A percentile compares a stretch with the other conserved stretches of the same genome.
phyloP scores from a whole-genome alignment of 1,284 basidiomycete genomes.

The Singerocomus rubriflavus region DNA sequence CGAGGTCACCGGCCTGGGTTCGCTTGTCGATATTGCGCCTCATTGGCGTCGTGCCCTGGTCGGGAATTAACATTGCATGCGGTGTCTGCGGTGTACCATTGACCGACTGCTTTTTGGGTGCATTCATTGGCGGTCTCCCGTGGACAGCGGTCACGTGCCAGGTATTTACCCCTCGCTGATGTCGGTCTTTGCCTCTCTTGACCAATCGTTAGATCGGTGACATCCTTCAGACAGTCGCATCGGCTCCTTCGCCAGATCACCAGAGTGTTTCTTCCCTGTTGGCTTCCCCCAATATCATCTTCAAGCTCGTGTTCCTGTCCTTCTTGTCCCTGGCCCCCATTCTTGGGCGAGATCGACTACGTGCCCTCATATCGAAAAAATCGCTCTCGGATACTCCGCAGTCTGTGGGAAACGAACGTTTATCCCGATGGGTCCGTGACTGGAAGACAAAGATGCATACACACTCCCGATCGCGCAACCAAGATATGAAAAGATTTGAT shows the following conservation, averaged over 20 bases:
- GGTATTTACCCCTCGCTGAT: conserved; percentile 38
- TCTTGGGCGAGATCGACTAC: conserved; percentile 61
- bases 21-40: conserved; percentile 81
- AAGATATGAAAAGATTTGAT: conserved; percentile 40
- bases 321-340: conserved; percentile 78
- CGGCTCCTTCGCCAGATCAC: conserved; percentile 60
- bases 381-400: conserved; percentile 25
- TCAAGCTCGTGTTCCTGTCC: conserved; percentile 71
- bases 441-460: conserved; percentile 52
- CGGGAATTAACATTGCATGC: conserved; percentile 91
- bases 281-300: conserved; percentile 65
- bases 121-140: conserved; percentile 77
- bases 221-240: conserved; percentile 74
- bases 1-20: conserved; percentile 72
- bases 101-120: conserved; percentile 71
- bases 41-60: conserved; percentile 90
- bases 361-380: conserved; percentile 48
- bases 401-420: conserved; percentile 36
- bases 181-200: conserved; percentile 4
- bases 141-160: conserved; percentile 88
- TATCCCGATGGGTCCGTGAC: conserved; percentile 55
- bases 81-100: conserved; percentile 82
- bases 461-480: conserved; percentile 42
- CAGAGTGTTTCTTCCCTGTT: conserved; percentile 71
- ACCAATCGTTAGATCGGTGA: conserved; percentile 62